phyloP scores from a whole-genome alignment of 345 rosid species.

The Aegle marmelos region DNA sequence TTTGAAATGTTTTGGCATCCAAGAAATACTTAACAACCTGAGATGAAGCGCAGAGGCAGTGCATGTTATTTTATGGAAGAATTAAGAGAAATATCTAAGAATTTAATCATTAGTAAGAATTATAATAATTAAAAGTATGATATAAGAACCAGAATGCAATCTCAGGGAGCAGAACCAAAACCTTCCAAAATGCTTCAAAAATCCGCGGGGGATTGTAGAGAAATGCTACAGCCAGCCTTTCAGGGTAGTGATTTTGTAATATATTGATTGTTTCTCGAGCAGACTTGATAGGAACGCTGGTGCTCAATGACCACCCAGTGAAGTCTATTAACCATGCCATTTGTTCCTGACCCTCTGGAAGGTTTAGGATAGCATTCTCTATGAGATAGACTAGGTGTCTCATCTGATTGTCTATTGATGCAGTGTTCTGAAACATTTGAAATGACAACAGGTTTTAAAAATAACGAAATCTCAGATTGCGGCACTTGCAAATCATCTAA shows the following conservation, averaged over 20 bases:
- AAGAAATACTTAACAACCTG: slow-evolving; percentile 89
- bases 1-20: slow-evolving; percentile 78
- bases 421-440: slow-evolving; percentile 64
- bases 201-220: slow-evolving; percentile 91
- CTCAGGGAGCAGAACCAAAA: slow-evolving; percentile 22
- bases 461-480: neutral
- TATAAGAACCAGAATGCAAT: neutral
- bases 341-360: slow-evolving; percentile 89
- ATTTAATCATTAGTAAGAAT: neutral
- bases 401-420: slow-evolving; percentile 58
- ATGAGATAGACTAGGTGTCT: slow-evolving; percentile 83
- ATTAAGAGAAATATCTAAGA: neutral
- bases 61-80: neutral
- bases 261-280: slow-evolving; percentile 74
- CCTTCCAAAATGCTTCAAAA: slow-evolving; percentile 99
- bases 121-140: neutral
- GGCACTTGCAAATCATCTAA: neutral
- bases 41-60: neutral
- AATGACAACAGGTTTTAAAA: neutral
- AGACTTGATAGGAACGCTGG: slow-evolving; percentile 66
- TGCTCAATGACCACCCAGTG: slow-evolving; percentile 76
- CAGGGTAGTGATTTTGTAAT: slow-evolving; percentile 89
- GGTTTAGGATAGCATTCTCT: slow-evolving; percentile 88
- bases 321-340: slow-evolving; percentile 96
- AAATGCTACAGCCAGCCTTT: slow-evolving; percentile 86